Evolutionary conservation across 1,139 yeast genomes (phyloP), one percentile per base, ranked within the genome.

Genomic region (Blastobotrys elegans): DNA sequence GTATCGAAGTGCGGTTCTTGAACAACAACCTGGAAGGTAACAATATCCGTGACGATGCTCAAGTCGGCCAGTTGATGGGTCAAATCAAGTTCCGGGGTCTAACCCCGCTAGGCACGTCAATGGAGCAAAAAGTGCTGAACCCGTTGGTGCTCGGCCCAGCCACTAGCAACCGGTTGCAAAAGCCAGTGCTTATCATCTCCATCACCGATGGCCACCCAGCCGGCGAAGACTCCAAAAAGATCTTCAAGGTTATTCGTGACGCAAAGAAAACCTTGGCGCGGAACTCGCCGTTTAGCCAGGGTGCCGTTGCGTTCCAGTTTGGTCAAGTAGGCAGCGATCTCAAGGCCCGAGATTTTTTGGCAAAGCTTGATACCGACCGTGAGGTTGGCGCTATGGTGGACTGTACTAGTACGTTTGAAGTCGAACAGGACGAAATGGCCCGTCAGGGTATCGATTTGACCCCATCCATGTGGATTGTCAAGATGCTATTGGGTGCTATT

Each of bases 181-280:
- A 64, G 53, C 68, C 68, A 2, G 66, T 64, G 2, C 48, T 64
- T 50, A 53, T 64, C 31, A 61, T 64, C 44, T 48, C 65, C 29
- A 55, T 64, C 48, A 64, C 68, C 21, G 68, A 64, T 43, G 68
- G 68, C 14, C 60, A 57, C 41, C 68, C 68, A 14, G 67, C 67
- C 5, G 67, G 68, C 8, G 68, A 65, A 48, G 51, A 56, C 37
- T 46, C 55, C 34, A 54, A 51, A 43, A 57, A 59, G 26, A 53
- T 65, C 20, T 57, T 57, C 50, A 51, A 52, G 21, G 66, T 57
- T 31, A 61, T 65, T 45, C 52, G 54, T 42, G 58, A 57, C 8
- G 58, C 68, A 35, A 64, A 64, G 57, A 43, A 51, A 16, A 49
- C 53, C 14, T 50, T 64, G 22, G 26, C 16, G n/a, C 39, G 50